These are phyloP conservation scores for Fusarium xylarioides DNA, from an alignment of 2,329 filamentous ascomycete species.

Conservation along the genomic window DNA sequence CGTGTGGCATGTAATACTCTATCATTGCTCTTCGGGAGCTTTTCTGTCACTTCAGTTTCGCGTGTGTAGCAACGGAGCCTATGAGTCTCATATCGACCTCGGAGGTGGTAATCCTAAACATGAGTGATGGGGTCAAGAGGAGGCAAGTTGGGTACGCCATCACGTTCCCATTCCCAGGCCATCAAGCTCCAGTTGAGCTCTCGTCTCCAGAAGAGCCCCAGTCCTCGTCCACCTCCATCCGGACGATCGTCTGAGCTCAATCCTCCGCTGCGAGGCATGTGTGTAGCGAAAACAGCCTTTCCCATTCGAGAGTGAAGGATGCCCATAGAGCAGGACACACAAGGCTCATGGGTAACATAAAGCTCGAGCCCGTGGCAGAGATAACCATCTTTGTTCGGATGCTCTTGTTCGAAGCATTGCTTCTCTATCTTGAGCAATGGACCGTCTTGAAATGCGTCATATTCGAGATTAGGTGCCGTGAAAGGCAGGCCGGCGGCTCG, in stretches of 20 bases:
- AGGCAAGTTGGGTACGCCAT: constrained; percentile 50
- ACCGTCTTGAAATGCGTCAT: constrained; percentile 72
- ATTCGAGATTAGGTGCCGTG: constrained; percentile 56
- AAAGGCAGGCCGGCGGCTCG: constrained; percentile 49
- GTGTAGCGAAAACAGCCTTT: constrained; percentile 79
- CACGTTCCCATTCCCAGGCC: constrained; percentile 78
- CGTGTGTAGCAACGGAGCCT: constrained; percentile 26
- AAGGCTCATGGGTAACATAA: constrained; percentile 95
- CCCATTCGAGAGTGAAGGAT: constrained; percentile 94
- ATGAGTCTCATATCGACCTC: constrained; percentile 49
- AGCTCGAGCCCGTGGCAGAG: constrained; percentile 93
- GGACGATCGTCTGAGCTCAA: constrained; percentile 79
- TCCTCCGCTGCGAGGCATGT: constrained; percentile 84
- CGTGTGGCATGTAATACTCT: constrained; percentile 25
- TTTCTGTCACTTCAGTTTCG: constrained; percentile 17
- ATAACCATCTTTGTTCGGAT: constrained; percentile 80
- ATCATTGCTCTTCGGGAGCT: constrained; percentile 23
- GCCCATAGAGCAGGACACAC: constrained; percentile 96
- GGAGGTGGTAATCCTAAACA: constrained; percentile 58
- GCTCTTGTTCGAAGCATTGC: constrained; percentile 69
- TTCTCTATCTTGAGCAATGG: constrained; percentile 75
- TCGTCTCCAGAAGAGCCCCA: constrained; percentile 75
- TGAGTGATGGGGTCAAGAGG: constrained; percentile 60
- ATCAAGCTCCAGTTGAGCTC: constrained; percentile 89
- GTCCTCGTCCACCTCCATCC: constrained; percentile 65